phyloP scores from a whole-genome alignment of 495 filamentous ascomycete species.

The Aspergillus taichungensis region DNA sequence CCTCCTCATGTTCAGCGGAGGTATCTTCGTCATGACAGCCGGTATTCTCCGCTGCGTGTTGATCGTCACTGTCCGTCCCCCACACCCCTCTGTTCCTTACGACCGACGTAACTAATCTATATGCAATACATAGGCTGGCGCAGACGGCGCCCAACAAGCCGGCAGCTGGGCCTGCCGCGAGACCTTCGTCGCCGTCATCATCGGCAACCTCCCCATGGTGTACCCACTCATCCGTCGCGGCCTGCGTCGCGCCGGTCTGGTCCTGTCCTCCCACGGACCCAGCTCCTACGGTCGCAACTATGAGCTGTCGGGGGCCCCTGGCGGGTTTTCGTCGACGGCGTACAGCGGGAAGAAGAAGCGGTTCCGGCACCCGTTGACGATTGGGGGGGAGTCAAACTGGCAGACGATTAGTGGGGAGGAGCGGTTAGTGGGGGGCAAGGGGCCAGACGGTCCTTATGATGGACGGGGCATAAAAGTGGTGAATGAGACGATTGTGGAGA shows the following conservation, averaged over 20 bases:
- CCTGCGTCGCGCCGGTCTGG: conserved; percentile 23
- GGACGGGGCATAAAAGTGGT: conserved; percentile 13
- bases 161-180: conserved; percentile 57
- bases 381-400: conserved; percentile 33
- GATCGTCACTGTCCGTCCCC: conserved; percentile 41
- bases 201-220: conserved; percentile 54
- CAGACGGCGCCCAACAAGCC: conserved; percentile 43
- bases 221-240: conserved; percentile 42
- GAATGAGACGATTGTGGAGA: conserved; percentile 12
- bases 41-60: conserved; percentile 50
- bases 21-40: conserved; percentile 49
- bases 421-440: conserved; percentile 29
- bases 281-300: conserved; percentile 15
- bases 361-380: conserved; percentile 31
- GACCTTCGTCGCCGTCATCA: conserved; percentile 51
- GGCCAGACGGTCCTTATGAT: not conserved
- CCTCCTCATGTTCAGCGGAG: conserved; percentile 49
- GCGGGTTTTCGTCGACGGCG: conserved; percentile 3
- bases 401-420: conserved; percentile 11
- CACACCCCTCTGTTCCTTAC: not conserved
- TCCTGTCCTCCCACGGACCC: conserved; percentile 14
- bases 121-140: conserved; percentile 23
- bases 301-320: conserved; percentile 19
- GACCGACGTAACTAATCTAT: not conserved
- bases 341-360: conserved; percentile 16